Conservation (phyloP, 257 asterid species). For the Lycium ferocissimum region DNA sequence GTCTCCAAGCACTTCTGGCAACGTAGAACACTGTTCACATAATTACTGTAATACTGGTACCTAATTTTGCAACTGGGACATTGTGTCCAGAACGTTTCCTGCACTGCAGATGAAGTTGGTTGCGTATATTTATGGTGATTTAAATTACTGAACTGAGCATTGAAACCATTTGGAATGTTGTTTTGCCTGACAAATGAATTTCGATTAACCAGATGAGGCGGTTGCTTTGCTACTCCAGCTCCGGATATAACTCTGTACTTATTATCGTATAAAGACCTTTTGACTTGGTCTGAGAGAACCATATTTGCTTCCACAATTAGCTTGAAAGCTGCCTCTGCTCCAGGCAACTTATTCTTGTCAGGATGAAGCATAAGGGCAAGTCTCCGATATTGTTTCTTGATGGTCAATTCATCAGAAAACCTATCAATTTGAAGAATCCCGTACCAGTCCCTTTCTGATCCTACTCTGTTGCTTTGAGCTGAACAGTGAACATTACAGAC, state of each 20-base stretch:
- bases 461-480: constrained; percentile 51
- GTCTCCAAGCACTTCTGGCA: constrained; percentile 57
- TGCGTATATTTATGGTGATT: constrained; percentile 49
- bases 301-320: constrained; percentile 78
- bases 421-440: constrained; percentile 69
- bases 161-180: constrained; percentile 48
- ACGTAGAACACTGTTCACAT: constrained; percentile 42
- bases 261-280: constrained; percentile 59
- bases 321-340: constrained; percentile 93
- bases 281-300: constrained; percentile 67
- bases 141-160: constrained; percentile 37
- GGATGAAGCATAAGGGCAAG: constrained; percentile 89
- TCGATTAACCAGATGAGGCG: constrained; percentile 50
- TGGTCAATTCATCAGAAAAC: constrained; percentile 60
- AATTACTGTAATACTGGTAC: constrained; percentile 48
- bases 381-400: constrained; percentile 76
- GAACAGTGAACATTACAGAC: constrained; percentile 82
- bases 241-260: constrained; percentile 46
- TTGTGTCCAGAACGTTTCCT: constrained; percentile 56
- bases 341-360: constrained; percentile 85
- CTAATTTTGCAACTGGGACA: constrained; percentile 64
- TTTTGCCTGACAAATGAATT: constrained; percentile 43
- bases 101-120: constrained; percentile 42
- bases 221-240: constrained; percentile 48
- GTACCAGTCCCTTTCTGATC: constrained; percentile 82